These are phyloP conservation scores for Starmerella stellata DNA, from an alignment of 805 yeast species.

Conservation along the genomic window DNA sequence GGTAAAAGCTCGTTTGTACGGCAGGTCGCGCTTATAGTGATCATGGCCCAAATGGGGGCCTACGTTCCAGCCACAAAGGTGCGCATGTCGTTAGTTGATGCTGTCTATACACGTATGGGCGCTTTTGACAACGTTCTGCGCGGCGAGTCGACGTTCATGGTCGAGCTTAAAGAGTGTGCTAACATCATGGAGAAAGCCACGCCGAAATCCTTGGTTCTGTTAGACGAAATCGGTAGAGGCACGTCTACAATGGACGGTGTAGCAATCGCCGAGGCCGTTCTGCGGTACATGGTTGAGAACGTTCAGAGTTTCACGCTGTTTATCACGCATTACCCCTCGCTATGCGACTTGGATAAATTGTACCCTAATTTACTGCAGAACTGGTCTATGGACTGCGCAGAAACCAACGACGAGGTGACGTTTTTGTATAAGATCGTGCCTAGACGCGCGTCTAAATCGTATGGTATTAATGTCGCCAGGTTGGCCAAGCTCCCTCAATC, in stretches of 20 bases:
- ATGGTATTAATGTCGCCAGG: slow-evolving; percentile 72
- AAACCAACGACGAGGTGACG: slow-evolving; percentile 26
- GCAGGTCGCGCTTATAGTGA: slow-evolving; percentile 49
- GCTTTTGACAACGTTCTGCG: slow-evolving; percentile 59
- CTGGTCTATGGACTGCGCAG: slow-evolving; percentile 55
- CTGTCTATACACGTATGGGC: slow-evolving; percentile 44
- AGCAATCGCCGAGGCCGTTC: slow-evolving; percentile 58
- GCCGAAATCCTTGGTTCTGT: slow-evolving; percentile 37
- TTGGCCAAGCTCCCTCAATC: slow-evolving; percentile 37
- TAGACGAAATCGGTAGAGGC: slow-evolving; percentile 69
- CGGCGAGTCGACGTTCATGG: slow-evolving; percentile 72
- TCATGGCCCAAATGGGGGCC: slow-evolving; percentile 65
- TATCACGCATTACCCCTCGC: slow-evolving; percentile 67
- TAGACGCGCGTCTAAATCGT: slow-evolving; percentile 45
- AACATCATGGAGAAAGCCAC: slow-evolving; percentile 36
- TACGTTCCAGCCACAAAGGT: slow-evolving; percentile 52
- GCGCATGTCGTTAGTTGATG: slow-evolving; percentile 47
- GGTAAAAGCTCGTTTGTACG: slow-evolving; percentile 66
- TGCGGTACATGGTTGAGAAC: slow-evolving; percentile 35
- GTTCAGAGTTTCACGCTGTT: slow-evolving; percentile 44
- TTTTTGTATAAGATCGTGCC: slow-evolving; percentile 35
- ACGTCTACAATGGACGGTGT: slow-evolving; percentile 62
- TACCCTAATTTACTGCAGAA: slow-evolving; percentile 27
- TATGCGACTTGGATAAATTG: slow-evolving; percentile 34
- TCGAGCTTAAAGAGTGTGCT: slow-evolving; percentile 51